Percentiles rank a stretch among this genome's conserved stretches.
Conservation (phyloP, 2,329 filamentous ascomycete species). For the Hypoxylon sp. region DNA sequence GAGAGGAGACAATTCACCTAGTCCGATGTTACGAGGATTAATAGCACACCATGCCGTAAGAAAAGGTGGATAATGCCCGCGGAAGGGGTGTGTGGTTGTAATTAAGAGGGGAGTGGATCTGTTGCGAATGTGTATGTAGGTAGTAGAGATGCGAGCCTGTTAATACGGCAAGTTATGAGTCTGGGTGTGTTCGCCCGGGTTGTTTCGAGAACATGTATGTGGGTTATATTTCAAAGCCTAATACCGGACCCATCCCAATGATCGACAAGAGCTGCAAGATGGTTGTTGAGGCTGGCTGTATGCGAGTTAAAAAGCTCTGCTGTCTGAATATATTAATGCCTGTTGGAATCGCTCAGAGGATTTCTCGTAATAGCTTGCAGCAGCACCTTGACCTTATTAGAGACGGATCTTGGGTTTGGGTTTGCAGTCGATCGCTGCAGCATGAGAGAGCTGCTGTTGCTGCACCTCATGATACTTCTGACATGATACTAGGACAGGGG, state of each 20-base stretch:
- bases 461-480: slow-evolving; percentile 42
- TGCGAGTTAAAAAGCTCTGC: slow-evolving; percentile 19
- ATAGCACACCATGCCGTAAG: slow-evolving; percentile 41
- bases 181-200: slow-evolving; percentile 34
- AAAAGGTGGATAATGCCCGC: slow-evolving; percentile 33
- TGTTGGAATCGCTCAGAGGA: slow-evolving; percentile 15
- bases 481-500: slow-evolving; percentile 39
- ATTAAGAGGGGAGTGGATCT: slow-evolving; percentile 39
- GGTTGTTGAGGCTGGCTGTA: slow-evolving; percentile 11
- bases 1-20: slow-evolving; percentile 27
- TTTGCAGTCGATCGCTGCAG: slow-evolving; percentile 49
- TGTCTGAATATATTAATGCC: slow-evolving; percentile 17
- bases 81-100: slow-evolving; percentile 44
- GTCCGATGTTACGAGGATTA: slow-evolving; percentile 39
- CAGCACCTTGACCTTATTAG: slow-evolving; percentile 35
- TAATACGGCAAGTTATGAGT: slow-evolving; percentile 30
- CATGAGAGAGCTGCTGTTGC: slow-evolving; percentile 26
- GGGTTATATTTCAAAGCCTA: slow-evolving; percentile 32
- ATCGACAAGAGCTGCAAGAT: slow-evolving; percentile 36
- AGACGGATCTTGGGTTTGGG: slow-evolving; percentile 28
- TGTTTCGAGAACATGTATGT: slow-evolving; percentile 43
- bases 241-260: slow-evolving; percentile 36
- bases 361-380: slow-evolving; percentile 30
- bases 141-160: slow-evolving; percentile 24
- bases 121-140: slow-evolving; percentile 20